Conservation (phyloP, 2,329 filamentous ascomycete genomes). For the Scytalidium lignicola region DNA sequence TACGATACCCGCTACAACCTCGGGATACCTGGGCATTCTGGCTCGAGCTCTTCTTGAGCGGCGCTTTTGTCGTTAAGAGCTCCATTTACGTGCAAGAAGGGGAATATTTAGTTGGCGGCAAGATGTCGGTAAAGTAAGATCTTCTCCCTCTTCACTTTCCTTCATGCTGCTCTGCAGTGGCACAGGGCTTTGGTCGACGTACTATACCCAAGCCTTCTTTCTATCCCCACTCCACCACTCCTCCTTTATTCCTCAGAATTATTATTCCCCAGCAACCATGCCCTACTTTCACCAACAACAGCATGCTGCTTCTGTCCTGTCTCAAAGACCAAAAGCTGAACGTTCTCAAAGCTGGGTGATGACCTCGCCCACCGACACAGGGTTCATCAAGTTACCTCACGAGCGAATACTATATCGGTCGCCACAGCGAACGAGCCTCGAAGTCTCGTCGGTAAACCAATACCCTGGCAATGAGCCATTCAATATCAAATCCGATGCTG, state of each 20-base stretch:
- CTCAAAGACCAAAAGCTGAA: conserved; percentile 21
- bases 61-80: conserved; percentile 1
- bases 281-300: conserved; percentile 27
- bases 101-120: conserved; percentile 21
- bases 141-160: conserved; percentile 17
- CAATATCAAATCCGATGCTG: conserved; percentile 67
- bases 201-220: conserved; percentile 7
- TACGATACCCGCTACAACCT: not conserved
- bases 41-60: not conserved
- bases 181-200: not conserved
- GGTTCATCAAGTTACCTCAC: conserved; percentile 79
- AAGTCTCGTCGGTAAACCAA: conserved; percentile 59
- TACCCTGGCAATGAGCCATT: conserved; percentile 59
- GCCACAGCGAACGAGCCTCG: conserved; percentile 71
- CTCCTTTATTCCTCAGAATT: conserved; percentile 5
- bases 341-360: conserved; percentile 73
- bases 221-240: conserved; percentile 4
- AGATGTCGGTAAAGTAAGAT: conserved; percentile 51
- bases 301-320: conserved; percentile 22
- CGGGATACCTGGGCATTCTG: not conserved
- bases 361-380: conserved; percentile 63
- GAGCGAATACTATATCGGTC: conserved; percentile 80
- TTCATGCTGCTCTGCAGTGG: not conserved
- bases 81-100: conserved; percentile 9
- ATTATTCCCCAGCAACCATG: conserved; percentile 13